Base-by-base conservation (phyloP, 1,139 yeast genomes). In the Scheffersomyces cryptocercus region DNA sequence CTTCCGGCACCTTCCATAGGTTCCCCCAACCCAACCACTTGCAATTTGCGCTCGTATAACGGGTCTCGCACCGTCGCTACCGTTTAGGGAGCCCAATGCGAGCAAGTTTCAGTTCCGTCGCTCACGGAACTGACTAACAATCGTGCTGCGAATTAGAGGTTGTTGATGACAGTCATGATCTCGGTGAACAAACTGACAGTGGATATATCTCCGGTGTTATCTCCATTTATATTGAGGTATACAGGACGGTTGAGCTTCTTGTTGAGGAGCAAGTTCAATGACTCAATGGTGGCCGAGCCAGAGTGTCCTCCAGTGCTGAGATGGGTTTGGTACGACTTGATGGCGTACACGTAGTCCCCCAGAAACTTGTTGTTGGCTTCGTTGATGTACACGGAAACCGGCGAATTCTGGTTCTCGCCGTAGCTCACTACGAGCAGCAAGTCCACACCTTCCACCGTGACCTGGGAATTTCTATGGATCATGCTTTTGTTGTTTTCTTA, bases 281-380 rank as follows among this genome's bases (percentile, higher is more conserved):
- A 31, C 35, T 31, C 35, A 15, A 31, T 31, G 35, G 20, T 14
- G 35, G 24, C 35, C 34, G 29, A 7, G 40, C 45, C 9, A 42
- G 38, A 26, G 42, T 36, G 14, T 42, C 38, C 14, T 35, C 39
- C 16, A 5, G 46, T 14, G 28, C 40, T 41, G 33, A 49, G 34
- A 7, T 36, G 39, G 14, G 53, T 50, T 35, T 44, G 37, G 36
- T 44, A 43, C 14, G 43, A 37, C 29, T 52, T 47, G 29, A 59
- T 56, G 9, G 62, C 53, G 46, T 59, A 59, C 12, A 52, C 52
- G 41, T 59, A 59, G 34, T 54, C 51, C 16, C 62, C 62, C 40
- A 56, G 43, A 12, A 42, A 16, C 3, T 34, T 10, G 40, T 53
- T 53, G 36, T 51, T 54, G 13, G 20, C 39, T 35, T 53, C 52